Base-by-base conservation (phyloP, 768 basidiomycete genomes). In the Psilocybe subaeruginosa region DNA sequence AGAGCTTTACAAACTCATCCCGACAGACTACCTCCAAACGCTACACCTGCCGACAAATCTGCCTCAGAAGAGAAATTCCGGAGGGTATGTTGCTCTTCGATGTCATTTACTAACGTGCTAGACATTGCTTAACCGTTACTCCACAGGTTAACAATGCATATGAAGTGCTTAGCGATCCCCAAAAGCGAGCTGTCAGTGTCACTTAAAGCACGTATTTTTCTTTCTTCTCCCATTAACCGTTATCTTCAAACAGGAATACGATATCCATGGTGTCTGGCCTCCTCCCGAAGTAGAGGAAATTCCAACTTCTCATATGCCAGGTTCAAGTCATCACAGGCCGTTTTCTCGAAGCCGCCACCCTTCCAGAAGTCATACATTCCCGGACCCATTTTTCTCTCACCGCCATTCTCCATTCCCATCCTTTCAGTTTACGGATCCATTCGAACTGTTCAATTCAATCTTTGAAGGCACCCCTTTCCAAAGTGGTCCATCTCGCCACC, bases 1-100 rank as follows among this genome's bases (percentile, higher is more conserved):
- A 82, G 76, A 68, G 91, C 91, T 2, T 69, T 93, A 29, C 77
- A 85, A 59, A 93, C 90, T 2, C 91, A 93, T 70, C 91, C 91
- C 4, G 91, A 93, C 68, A 80, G 91, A 47, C 78, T 90, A 1
- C 81, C 84, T 4, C 84, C 76, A 43, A 79, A 79, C 14, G 79
- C 81, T n/a, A 83, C 86, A 29, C 65, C 78, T 11, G 81, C 79
- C 7, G 82, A 91, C n/a, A 92, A 87, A 69, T 69, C 79, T 7
- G 62, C 68, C 0, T 82, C 89, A 4, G 89, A 87, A 68, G 91
- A 92, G 57, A 73, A 82, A 57, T 80, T 78, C 61, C 72, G 79
- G 64, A 73, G 73, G 68, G 81, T 81, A 16, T 16, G 41, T 5
- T n/a, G 14, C 39, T 35, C 41, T 56, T 23, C 30, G 8, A 46